These are phyloP conservation scores for Dictyostelium firmibasis DNA, from an alignment of 78 protist genomes.

Conservation along the genomic window DNA sequence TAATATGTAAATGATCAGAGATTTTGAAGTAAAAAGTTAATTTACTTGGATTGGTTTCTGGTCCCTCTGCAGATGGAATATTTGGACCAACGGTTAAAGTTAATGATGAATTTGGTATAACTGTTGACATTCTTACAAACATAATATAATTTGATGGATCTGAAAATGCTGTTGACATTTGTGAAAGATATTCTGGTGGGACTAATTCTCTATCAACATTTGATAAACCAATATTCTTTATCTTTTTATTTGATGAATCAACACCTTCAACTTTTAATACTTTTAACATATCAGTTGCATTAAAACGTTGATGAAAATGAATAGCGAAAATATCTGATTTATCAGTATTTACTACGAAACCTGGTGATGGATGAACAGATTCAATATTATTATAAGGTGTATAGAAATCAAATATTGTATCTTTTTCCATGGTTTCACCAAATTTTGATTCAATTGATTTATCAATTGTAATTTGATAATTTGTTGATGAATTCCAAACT, in stretches of 20 bases:
- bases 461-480: conserved; percentile 10
- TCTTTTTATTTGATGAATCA: conserved; percentile 13
- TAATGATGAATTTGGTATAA: not conserved
- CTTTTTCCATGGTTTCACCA: conserved; percentile 41
- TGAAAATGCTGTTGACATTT: not conserved
- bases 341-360: not conserved
- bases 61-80: conserved; percentile 54
- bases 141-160: not conserved
- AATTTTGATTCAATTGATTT: conserved; percentile 13
- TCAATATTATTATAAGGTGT: not conserved
- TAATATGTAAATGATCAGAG: conserved; percentile 35
- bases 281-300: not conserved
- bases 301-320: not conserved
- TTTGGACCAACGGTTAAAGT: conserved; percentile 1
- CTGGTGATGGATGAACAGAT: not conserved
- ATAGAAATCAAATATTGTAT: not conserved
- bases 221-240: not conserved
- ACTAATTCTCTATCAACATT: conserved; percentile 7
- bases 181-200: not conserved
- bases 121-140: conserved; percentile 22
- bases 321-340: not conserved
- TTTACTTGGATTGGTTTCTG: not conserved
- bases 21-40: not conserved
- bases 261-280: not conserved
- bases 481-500: not conserved